A percentile compares a stretch with the other conserved stretches of the same genome.
Conservation (phyloP, 163 green algal genomes). For the Scenedesmus sp. region DNA sequence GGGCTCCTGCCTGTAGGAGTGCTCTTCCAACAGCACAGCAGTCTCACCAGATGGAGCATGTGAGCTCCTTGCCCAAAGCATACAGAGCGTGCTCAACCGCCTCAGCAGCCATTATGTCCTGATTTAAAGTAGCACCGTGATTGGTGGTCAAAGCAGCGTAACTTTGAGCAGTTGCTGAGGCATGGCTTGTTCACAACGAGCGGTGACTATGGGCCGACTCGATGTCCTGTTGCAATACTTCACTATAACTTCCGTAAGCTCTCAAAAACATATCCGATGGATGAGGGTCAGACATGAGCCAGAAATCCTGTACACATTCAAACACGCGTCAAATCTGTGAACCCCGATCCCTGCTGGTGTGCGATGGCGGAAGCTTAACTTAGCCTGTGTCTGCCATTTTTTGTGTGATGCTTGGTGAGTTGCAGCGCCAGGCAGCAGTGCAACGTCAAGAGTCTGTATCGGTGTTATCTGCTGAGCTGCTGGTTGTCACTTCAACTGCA, state of each 20-base stretch:
- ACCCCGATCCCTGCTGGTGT: neutral
- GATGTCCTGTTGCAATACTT: neutral
- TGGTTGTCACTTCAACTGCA: neutral
- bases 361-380: neutral
- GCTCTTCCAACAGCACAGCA: neutral
- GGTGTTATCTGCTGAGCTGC: neutral
- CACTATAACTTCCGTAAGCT: neutral
- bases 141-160: neutral
- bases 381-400: too few species aligned
- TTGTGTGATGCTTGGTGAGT: too few species aligned
- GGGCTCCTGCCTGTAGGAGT: neutral
- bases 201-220: neutral
- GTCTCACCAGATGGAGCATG: slow-evolving; percentile 51
- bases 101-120: neutral
- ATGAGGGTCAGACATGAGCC: neutral
- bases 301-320: neutral
- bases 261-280: too few species aligned
- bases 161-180: neutral
- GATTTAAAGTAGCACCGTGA: neutral
- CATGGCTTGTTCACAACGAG: slow-evolving; percentile 13
- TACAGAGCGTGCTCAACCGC: slow-evolving; percentile 40
- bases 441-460: neutral
- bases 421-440: neutral
- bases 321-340: neutral
- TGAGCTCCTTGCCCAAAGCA: slow-evolving; percentile 56